phyloP scores from a whole-genome alignment of 257 asterid genomes.

The Nicotiana knightiana region DNA sequence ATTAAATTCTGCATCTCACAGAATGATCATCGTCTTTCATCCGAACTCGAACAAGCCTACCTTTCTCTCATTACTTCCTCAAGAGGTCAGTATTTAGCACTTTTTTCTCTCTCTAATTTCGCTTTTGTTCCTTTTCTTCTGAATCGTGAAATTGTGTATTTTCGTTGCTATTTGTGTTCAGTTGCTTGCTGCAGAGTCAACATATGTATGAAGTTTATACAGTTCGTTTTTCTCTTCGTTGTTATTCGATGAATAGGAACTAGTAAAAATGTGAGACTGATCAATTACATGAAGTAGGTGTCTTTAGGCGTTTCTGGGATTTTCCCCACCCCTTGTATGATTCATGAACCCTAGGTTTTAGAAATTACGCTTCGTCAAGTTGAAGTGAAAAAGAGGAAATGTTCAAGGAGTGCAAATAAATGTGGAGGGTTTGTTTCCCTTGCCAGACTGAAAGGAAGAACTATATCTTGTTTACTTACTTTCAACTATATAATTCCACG shows the following conservation, averaged over 20 bases:
- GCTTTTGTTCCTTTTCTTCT: not conserved
- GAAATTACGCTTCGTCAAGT: not conserved
- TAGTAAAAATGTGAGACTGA: not conserved
- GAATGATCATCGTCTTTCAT: slow-evolving; percentile 35
- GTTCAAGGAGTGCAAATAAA: not conserved
- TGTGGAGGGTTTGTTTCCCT: not conserved
- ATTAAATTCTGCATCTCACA: slow-evolving; percentile 44
- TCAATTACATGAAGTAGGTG: not conserved
- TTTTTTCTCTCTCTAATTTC: not conserved
- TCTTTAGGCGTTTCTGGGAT: not conserved
- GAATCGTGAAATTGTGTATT: not conserved
- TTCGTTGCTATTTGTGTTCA: not conserved
- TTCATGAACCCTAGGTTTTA: slow-evolving; percentile 1
- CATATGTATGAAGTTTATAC: not conserved
- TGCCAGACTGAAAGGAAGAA: not conserved
- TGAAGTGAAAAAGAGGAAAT: not conserved
- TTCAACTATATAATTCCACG: not conserved
- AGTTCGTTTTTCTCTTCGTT: not conserved
- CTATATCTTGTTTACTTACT: not conserved
- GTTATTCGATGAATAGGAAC: not conserved
- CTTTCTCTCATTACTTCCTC: slow-evolving; percentile 68
- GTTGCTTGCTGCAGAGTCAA: not conserved
- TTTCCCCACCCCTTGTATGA: not conserved
- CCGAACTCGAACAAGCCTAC: slow-evolving; percentile 67
- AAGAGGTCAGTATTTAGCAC: slow-evolving; percentile 39